Evolutionary conservation across 352 stramenopile species (phyloP).

Genomic region (Globisporangium nagaii): DNA sequence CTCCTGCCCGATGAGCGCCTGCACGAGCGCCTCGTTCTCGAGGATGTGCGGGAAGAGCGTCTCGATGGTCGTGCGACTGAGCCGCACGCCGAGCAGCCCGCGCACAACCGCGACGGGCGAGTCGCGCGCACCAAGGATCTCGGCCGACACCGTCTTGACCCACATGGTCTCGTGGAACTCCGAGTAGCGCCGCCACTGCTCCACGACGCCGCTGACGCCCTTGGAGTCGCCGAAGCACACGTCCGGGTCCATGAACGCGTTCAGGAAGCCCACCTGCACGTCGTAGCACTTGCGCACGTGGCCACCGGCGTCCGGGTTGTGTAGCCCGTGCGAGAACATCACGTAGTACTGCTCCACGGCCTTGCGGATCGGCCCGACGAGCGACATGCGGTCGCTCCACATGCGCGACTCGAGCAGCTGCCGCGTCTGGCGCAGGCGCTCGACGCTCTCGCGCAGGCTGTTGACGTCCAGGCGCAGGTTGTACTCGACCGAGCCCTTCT

Average conservation of each 20-base stretch:
- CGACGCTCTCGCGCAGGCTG: constrained; percentile 46
- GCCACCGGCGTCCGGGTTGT: constrained; percentile 32
- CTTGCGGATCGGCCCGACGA: constrained; percentile 33
- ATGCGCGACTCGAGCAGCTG: constrained; percentile 41
- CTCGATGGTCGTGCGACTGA: constrained; percentile 54
- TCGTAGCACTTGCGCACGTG: constrained; percentile 39
- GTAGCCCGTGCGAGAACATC: constrained; percentile 49
- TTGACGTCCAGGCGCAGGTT: constrained; percentile 67
- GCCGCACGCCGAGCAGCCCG: constrained; percentile 29
- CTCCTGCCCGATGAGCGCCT: constrained; percentile 43
- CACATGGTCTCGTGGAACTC: constrained; percentile 40
- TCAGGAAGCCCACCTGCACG: constrained; percentile 45
- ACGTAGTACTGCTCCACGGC: constrained; percentile 60
- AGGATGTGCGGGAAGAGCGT: constrained; percentile 65
- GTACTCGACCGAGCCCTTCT: constrained; percentile 58
- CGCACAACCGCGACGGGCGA: constrained; percentile 47
- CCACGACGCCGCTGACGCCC: constrained; percentile 34
- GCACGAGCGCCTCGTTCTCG: constrained; percentile 42
- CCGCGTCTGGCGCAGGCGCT: constrained; percentile 34
- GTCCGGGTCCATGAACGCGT: constrained; percentile 39
- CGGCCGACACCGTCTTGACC: constrained; percentile 22
- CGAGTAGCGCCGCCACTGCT: constrained; percentile 64
- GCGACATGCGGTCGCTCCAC: constrained; percentile 30
- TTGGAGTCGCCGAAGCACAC: constrained; percentile 31
- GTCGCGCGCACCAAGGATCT: constrained; percentile 41